Evolutionary conservation across 2,329 filamentous ascomycete species (phyloP).

Genomic region (Emydomyces testavorans): DNA sequence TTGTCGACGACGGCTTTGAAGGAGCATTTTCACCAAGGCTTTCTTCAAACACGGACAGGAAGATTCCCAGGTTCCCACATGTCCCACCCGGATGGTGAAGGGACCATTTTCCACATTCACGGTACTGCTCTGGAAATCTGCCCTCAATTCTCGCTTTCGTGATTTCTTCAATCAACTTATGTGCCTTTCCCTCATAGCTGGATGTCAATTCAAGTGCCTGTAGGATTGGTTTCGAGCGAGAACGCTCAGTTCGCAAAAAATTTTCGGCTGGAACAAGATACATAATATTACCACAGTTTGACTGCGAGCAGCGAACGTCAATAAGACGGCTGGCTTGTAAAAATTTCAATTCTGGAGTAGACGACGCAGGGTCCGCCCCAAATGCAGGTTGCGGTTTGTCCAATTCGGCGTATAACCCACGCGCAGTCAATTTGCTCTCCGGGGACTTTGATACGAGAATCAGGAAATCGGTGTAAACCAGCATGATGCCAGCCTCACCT

Average conservation of each 20-base stretch:
- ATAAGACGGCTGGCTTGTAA: slow-evolving; percentile 58
- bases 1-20: slow-evolving; percentile 37
- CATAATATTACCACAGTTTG: slow-evolving; percentile 30
- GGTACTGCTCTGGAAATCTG: slow-evolving; percentile 70
- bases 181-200: slow-evolving; percentile 64
- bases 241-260: slow-evolving; percentile 14
- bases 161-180: slow-evolving; percentile 71
- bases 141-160: slow-evolving; percentile 77
- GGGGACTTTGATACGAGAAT: slow-evolving; percentile 62
- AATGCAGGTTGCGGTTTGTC: slow-evolving; percentile 50
- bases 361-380: slow-evolving; percentile 31
- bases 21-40: slow-evolving; percentile 36
- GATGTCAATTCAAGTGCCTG: slow-evolving; percentile 63
- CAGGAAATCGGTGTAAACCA: slow-evolving; percentile 75
- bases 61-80: slow-evolving; percentile 43
- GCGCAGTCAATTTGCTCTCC: slow-evolving; percentile 54
- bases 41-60: slow-evolving; percentile 38
- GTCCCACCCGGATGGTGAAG: slow-evolving; percentile 57
- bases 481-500: slow-evolving; percentile 53
- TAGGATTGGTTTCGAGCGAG: slow-evolving; percentile 31
- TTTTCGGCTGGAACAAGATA: slow-evolving; percentile 26
- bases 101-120: slow-evolving; percentile 70
- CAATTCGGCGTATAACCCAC: slow-evolving; percentile 69
- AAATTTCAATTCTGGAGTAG: slow-evolving; percentile 55
- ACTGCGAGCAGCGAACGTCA: slow-evolving; percentile 55